Evolutionary conservation across 345 rosid species (phyloP), one percentile per base, ranked within the genome.

Genomic region (Carallia pectinifolia): DNA sequence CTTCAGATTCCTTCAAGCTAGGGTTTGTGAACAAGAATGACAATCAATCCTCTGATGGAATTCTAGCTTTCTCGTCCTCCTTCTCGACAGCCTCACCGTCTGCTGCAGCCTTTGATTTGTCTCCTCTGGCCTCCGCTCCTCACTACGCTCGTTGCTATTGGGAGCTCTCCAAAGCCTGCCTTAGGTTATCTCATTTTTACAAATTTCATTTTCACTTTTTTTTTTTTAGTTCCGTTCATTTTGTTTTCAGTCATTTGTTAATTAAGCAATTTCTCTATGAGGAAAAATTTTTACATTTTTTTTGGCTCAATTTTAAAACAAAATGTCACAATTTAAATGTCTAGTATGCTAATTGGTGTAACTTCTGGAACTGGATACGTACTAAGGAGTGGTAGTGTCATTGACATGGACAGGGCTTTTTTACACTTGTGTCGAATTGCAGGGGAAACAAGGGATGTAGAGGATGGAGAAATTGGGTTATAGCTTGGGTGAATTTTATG

Each of bases 121-220:
- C 85, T 71, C 58, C 61, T 64, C 39, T 73, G 77, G 31, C 77
- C 77, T 66, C 65, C n/a, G 72, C 80, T 58, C 79, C 83, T 23
- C 92, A 85, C 74, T 95, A 86, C 36, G 78, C 83, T 69, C 87
- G 87, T 13, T 94, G 97, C 78, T 94, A 90, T 50, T 88, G 88
- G 92, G 97, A 91, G 79, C 93, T 95, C 69, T 92, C 97, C 40
- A 95, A 95, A 85, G 99, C 23, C 23, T 23, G 23, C 23, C 23
- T 23, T 23, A 23, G 23, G 23, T 23, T 23, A 23, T 23, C 23
- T 23, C 23, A 23, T 23, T 23, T 23, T 23, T 23, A 23, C 23
- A 23, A 23, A 23, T 23, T 23, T 23, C 23, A 23, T 23, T 23
- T 23, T 23, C 23, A 23, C 23, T 23, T 23, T 23, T 23, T 23